Percentiles rank a stretch among this genome's conserved stretches.
Conservation (phyloP, 768 basidiomycete species). For the Leccinellum albellum region DNA sequence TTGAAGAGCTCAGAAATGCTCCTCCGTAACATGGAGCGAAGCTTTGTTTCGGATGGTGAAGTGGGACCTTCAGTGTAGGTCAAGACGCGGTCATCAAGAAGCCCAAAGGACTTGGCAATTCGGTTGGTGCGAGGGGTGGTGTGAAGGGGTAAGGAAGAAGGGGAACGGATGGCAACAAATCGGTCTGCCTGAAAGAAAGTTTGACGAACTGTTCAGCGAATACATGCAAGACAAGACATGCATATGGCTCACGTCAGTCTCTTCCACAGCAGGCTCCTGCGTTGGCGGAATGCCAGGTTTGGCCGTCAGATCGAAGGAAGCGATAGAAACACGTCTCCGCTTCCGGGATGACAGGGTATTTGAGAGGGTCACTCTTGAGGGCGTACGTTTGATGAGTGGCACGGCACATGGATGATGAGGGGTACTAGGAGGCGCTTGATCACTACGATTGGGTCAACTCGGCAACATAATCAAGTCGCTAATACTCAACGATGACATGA, state of each 20-base stretch:
- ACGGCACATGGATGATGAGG: conserved; percentile 24
- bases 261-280: conserved; percentile 21
- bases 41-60: conserved; percentile 35
- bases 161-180: conserved; percentile 54
- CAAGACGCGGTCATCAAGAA: conserved; percentile 53
- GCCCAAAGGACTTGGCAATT: conserved; percentile 59
- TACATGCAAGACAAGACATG: not conserved
- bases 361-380: conserved; percentile 36
- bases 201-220: not conserved
- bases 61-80: conserved; percentile 44
- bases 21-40: conserved; percentile 46
- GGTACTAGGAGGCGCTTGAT: conserved; percentile 22
- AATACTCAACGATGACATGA: conserved; percentile 33
- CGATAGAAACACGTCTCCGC: conserved; percentile 39
- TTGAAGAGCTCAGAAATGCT: conserved; percentile 52
- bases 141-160: conserved; percentile 50
- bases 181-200: conserved; percentile 47
- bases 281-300: conserved; percentile 26
- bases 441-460: conserved; percentile 22
- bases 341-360: conserved; percentile 40
- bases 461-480: conserved; percentile 2
- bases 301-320: conserved; percentile 36
- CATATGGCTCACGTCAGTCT: conserved; percentile 29
- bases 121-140: conserved; percentile 65
- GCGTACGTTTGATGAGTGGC: conserved; percentile 35